A percentile compares a stretch with the other conserved stretches of the same genome.
Conservation (phyloP, 2,329 filamentous ascomycete species). For the Eurotiales sp. region DNA sequence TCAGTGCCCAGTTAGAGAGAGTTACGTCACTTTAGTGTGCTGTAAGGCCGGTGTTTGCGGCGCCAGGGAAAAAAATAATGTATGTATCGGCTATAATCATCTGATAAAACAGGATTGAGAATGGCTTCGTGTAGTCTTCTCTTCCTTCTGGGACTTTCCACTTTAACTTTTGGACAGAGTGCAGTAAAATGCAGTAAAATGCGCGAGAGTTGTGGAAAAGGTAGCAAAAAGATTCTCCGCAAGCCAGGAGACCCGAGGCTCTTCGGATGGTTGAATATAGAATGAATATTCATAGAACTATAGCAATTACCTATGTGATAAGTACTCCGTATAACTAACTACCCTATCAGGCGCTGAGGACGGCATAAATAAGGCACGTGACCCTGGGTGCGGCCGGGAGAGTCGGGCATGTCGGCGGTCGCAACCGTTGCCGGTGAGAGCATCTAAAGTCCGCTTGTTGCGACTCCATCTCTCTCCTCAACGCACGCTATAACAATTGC, state of each 20-base stretch:
- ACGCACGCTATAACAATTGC: not conserved
- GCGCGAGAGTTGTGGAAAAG: no score
- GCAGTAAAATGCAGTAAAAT: no score
- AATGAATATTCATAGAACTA: no score
- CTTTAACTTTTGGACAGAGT: no score
- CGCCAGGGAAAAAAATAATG: not conserved
- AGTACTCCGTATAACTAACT: no score
- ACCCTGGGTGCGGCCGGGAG: not conserved
- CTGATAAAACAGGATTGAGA: not conserved
- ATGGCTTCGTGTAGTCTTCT: not conserved
- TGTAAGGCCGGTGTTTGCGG: not conserved
- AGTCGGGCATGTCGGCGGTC: constrained; percentile 8
- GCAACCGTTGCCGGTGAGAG: constrained; percentile 7
- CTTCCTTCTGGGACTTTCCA: no score
- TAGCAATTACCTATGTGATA: no score
- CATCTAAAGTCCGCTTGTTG: not conserved
- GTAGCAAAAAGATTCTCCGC: no score
- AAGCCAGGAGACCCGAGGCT: no score
- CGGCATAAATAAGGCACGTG: not conserved
- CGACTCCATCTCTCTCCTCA: not conserved
- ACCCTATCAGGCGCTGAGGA: no score
- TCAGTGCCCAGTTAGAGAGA: not conserved
- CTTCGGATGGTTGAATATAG: no score
- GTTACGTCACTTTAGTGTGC: not conserved
- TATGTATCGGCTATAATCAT: not conserved